These are phyloP conservation scores for Arachis monticola DNA, from an alignment of 331 rosid species.

Conservation along the genomic window DNA sequence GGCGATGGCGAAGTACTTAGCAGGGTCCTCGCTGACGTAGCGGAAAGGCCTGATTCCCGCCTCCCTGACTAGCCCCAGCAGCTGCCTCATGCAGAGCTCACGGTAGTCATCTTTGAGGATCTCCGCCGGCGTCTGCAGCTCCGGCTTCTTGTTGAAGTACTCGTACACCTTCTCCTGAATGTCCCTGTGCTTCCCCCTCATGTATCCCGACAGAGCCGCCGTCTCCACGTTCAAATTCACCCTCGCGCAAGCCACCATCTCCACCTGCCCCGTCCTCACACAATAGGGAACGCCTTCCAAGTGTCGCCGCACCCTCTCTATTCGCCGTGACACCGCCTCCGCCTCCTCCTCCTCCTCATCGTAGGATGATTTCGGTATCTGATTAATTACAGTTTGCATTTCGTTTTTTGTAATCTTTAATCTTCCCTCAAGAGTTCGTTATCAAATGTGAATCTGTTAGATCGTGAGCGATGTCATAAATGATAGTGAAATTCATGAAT, in stretches of 20 bases:
- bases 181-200: constrained; percentile 75
- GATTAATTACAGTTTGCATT: constrained; percentile 34
- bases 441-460: background rate
- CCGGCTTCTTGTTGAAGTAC: constrained; percentile 70
- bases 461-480: background rate
- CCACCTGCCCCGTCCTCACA: constrained; percentile 18
- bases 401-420: background rate
- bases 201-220: constrained; percentile 42
- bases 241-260: constrained; percentile 52
- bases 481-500: background rate
- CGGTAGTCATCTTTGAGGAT: constrained; percentile 76
- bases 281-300: background rate
- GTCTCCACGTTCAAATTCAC: constrained; percentile 55
- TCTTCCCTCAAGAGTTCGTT: background rate
- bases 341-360: constrained; percentile 45
- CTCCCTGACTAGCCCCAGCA: constrained; percentile 70
- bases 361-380: constrained; percentile 1
- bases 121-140: constrained; percentile 83
- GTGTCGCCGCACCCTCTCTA: constrained; percentile 61
- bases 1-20: constrained; percentile 68
- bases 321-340: constrained; percentile 49
- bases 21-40: constrained; percentile 65
- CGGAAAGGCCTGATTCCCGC: constrained; percentile 73
- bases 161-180: constrained; percentile 65
- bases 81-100: constrained; percentile 81